These are phyloP conservation scores for Penicillium canescens DNA, from an alignment of 495 filamentous ascomycete species.

Conservation along the genomic window DNA sequence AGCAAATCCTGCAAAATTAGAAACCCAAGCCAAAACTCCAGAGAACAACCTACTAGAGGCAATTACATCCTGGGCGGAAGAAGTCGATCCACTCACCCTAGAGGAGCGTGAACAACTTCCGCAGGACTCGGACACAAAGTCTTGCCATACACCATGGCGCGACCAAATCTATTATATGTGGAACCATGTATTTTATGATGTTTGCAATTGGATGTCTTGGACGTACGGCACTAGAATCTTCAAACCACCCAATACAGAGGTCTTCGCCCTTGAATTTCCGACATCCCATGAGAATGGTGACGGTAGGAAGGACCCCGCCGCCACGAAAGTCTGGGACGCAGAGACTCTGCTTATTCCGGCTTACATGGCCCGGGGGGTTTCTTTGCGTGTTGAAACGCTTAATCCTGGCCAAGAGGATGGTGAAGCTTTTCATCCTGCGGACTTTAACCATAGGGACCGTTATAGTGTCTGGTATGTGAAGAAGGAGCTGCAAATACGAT, in stretches of 20 bases:
- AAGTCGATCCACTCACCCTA: no score
- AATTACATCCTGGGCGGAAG: no score
- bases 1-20: no score
- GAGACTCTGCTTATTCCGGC: neutral
- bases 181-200: neutral
- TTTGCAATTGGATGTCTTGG: neutral
- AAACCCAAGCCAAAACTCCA: no score
- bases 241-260: neutral
- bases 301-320: neutral
- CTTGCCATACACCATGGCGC: neutral
- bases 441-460: neutral
- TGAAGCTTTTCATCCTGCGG: neutral
- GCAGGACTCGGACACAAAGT: neutral
- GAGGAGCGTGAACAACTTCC: no score
- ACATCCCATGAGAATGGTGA: neutral
- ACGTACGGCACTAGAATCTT: no score
- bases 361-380: neutral
- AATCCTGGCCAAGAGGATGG: neutral
- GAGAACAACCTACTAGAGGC: no score
- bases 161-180: conserved; percentile 1
- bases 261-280: neutral
- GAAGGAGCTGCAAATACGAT: conserved; percentile 1
- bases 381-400: conserved; percentile 2
- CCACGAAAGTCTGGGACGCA: neutral
- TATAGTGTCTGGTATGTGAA: conserved; percentile 1